Evolutionary conservation across 495 filamentous ascomycete genomes (phyloP), one percentile per base, ranked within the genome.

Genomic region (Hypoxylon intermedium): DNA sequence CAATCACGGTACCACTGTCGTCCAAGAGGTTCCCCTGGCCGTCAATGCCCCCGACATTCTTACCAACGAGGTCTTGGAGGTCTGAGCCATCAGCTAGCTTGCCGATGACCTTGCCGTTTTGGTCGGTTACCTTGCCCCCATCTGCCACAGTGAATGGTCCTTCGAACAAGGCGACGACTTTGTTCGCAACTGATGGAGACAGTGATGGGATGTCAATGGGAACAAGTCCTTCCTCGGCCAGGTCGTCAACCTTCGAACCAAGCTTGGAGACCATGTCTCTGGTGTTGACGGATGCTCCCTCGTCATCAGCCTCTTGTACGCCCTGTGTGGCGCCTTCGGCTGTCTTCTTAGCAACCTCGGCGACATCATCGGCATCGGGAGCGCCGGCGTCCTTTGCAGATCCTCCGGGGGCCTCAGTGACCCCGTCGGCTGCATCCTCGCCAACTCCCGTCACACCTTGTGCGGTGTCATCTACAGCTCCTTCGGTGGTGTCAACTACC

Each of bases 21-120:
- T 92, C 91, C 23, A 92, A 73, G 37, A 96, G 86, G 59, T 94
- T 91, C 11, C 91, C 91, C 67, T 96, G 88, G 37, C 87, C 82
- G 63, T 94, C 91, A 34, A 94, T 89, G 15, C 91, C 91, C 49
- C 90, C 84, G 11, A 87, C 74, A 18, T 94, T 78, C 58, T 84
- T 79, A 19, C 91, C 91, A 47, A 94, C 84, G 28, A 85, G 73
- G 50, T 87, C 82, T 86, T 85, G 71, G 82, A 85, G 40, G 82
- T 81, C 85, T 64, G 87, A 83, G 37, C 88, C 90, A 38, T 86
- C 82, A 33, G 83, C 79, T 34, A 86, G 82, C 20, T 84, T 83
- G 41, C 90, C 90, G 54, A 93, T 82, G 44, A 89, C 78, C 61
- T 90, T 84, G 60, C 89, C 90, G 45, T 91, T 79, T 31, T 82